Percentiles rank a stretch among this genome's conserved stretches.
Evolutionary conservation across 306 rosid species (phyloP).

Genomic region (Casuarina glauca): DNA sequence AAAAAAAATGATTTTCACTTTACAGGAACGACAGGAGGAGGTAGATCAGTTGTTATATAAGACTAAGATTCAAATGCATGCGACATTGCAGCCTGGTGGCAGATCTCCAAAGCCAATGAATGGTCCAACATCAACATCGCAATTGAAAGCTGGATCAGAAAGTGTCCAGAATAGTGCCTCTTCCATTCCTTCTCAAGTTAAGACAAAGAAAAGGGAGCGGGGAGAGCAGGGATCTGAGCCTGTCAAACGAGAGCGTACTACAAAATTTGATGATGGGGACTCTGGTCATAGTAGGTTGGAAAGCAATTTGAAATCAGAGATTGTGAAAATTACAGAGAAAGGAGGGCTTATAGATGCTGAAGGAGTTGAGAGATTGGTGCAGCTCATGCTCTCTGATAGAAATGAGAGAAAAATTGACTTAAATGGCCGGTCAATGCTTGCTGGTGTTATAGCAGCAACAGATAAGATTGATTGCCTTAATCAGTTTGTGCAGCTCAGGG

Average conservation of each 20-base stretch:
- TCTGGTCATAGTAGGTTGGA: constrained; percentile 55
- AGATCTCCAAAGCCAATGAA: constrained; percentile 82
- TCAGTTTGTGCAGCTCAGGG: constrained; percentile 69
- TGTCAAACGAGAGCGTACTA: constrained; percentile 56
- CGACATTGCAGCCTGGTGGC: constrained; percentile 69
- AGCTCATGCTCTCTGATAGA: constrained; percentile 70
- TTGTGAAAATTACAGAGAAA: constrained; percentile 71
- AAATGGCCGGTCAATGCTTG: constrained; percentile 71
- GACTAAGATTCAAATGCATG: constrained; percentile 77
- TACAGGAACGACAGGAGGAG: constrained; percentile 83
- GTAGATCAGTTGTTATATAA: constrained; percentile 64
- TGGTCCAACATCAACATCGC: constrained; percentile 74
- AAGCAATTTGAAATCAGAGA: constrained; percentile 59
- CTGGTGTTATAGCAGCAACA: constrained; percentile 72
- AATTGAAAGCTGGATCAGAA: constrained; percentile 73
- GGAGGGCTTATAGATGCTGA: constrained; percentile 71
- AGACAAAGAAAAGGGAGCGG: constrained; percentile 79
- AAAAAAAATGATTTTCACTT: not conserved
- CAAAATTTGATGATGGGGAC: constrained; percentile 66
- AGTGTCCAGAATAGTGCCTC: constrained; percentile 64
- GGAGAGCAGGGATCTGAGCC: constrained; percentile 68
- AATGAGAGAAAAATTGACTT: constrained; percentile 69
- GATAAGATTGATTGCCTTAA: constrained; percentile 68
- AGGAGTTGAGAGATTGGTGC: constrained; percentile 76
- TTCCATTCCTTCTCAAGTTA: constrained; percentile 59